These are phyloP conservation scores for Hawksworthiomyces lignivorus DNA, from an alignment of 2,329 filamentous ascomycete genomes.

Conservation along the genomic window DNA sequence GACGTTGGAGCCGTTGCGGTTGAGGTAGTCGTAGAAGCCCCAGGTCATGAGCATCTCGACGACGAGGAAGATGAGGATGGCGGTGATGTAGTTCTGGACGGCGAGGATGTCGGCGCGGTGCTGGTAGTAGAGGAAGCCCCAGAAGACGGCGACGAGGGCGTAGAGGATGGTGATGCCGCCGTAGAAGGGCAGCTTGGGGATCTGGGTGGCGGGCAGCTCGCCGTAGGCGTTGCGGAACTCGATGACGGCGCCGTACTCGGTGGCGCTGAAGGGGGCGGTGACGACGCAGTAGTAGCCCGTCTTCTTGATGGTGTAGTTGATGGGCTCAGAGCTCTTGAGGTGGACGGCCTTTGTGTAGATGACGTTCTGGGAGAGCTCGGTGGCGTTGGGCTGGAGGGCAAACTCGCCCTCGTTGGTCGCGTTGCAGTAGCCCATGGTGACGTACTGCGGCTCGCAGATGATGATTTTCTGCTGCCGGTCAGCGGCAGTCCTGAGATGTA, in stretches of 20 bases:
- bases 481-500: too few relatives aligned
- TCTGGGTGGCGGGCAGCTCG: slow-evolving; percentile 89
- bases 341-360: slow-evolving; percentile 78
- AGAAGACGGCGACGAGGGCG: slow-evolving; percentile 76
- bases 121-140: slow-evolving; percentile 93
- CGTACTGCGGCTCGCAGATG: slow-evolving; percentile 68
- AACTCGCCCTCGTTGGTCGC: slow-evolving; percentile 74
- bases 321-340: slow-evolving; percentile 62
- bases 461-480: slow-evolving; percentile 32
- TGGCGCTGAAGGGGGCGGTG: slow-evolving; percentile 60
- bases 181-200: slow-evolving; percentile 95
- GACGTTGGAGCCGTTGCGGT: slow-evolving; percentile 75
- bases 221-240: slow-evolving; percentile 96
- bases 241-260: slow-evolving; percentile 70
- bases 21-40: slow-evolving; percentile 97
- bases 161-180: slow-evolving; percentile 91
- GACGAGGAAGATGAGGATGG: slow-evolving; percentile 88
- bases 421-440: slow-evolving; percentile 65
- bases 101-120: slow-evolving; percentile 91
- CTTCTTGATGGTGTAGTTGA: slow-evolving; percentile 78
- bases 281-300: slow-evolving; percentile 96
- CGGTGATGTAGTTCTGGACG: slow-evolving; percentile 98
- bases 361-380: slow-evolving; percentile 58
- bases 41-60: slow-evolving; percentile 97
- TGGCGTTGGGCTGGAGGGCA: slow-evolving; percentile 70